Evolutionary conservation across 352 stramenopile species (phyloP).

Genomic region (Pythium brassicae): DNA sequence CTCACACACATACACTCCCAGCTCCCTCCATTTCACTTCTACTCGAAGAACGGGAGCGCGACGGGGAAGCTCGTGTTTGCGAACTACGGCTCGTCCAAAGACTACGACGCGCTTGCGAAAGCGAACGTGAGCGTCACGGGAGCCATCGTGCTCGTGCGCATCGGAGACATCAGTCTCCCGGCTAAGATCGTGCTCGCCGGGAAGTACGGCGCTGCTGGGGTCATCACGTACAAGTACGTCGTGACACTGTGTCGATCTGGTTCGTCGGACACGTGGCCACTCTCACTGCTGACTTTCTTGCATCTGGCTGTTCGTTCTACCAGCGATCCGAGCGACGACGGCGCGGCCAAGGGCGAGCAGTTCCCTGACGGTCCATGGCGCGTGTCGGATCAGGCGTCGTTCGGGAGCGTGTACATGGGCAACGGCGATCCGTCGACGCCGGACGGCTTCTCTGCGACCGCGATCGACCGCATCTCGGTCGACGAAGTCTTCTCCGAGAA

Average conservation of each 20-base stretch:
- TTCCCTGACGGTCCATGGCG: slow-evolving; percentile 73
- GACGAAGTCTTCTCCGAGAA: slow-evolving; percentile 75
- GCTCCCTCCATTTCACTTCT: slow-evolving; percentile 73
- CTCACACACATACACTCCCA: slow-evolving; percentile 5
- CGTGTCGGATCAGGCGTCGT: slow-evolving; percentile 41
- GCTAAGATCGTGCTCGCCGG: slow-evolving; percentile 70
- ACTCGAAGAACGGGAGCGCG: slow-evolving; percentile 69
- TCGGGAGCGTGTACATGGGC: slow-evolving; percentile 81
- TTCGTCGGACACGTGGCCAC: background rate
- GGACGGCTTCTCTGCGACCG: slow-evolving; percentile 53
- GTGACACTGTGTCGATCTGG: background rate
- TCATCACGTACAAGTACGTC: slow-evolving; percentile 78
- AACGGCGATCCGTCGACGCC: slow-evolving; percentile 78
- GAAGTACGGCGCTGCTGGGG: slow-evolving; percentile 46
- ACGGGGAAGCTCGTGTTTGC: slow-evolving; percentile 63
- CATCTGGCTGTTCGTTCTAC: background rate
- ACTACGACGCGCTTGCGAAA: slow-evolving; percentile 53
- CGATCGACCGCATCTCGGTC: slow-evolving; percentile 60
- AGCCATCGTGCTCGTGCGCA: slow-evolving; percentile 59
- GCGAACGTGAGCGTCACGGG: slow-evolving; percentile 47
- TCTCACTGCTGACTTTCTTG: background rate
- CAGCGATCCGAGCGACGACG: slow-evolving; percentile 69
- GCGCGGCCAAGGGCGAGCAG: slow-evolving; percentile 36
- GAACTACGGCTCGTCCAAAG: slow-evolving; percentile 61
- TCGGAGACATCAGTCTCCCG: slow-evolving; percentile 55